phyloP scores from a whole-genome alignment of 2,329 filamentous ascomycete genomes.

The Teratosphaeria gauchensis region DNA sequence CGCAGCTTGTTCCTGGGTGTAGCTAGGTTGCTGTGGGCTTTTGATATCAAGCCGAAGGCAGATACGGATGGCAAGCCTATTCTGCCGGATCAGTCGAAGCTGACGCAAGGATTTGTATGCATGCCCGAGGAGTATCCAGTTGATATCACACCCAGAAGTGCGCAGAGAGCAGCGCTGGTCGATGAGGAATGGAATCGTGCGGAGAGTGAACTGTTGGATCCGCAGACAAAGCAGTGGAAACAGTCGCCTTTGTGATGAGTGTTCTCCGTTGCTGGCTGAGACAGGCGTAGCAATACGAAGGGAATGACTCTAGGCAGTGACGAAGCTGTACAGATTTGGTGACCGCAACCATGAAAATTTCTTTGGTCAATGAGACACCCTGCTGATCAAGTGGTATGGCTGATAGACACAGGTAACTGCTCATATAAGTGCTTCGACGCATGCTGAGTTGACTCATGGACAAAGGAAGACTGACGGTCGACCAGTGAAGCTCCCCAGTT shows the following conservation, averaged over 20 bases:
- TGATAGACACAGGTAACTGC: too few species aligned
- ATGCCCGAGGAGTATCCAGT: slow-evolving; percentile 33
- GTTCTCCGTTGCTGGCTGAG: too few species aligned
- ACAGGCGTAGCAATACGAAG: too few species aligned
- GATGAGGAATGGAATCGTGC: slow-evolving; percentile 17
- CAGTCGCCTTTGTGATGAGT: background rate
- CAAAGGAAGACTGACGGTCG: too few species aligned
- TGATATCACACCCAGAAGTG: slow-evolving; percentile 27
- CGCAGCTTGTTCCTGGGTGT: slow-evolving; percentile 25
- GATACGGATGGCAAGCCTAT: slow-evolving; percentile 26
- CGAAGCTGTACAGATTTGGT: too few species aligned
- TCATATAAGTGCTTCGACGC: too few species aligned
- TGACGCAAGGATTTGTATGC: slow-evolving; percentile 36
- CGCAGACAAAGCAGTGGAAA: slow-evolving; percentile 21
- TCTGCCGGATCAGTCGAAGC: slow-evolving; percentile 29
- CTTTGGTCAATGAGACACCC: too few species aligned
- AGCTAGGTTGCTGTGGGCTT: slow-evolving; percentile 39
- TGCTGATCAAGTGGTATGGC: too few species aligned
- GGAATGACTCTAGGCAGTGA: too few species aligned
- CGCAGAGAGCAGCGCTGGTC: slow-evolving; percentile 22
- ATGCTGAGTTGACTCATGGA: too few species aligned
- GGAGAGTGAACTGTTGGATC: slow-evolving; percentile 14
- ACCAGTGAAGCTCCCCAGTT: too few species aligned
- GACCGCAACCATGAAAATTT: too few species aligned
- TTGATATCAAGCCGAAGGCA: slow-evolving; percentile 27